Percentiles rank a stretch among this genome's conserved stretches.
Evolutionary conservation across 371 early-diverging fungal species (phyloP).

Genomic region (Nematocida homosporus): DNA sequence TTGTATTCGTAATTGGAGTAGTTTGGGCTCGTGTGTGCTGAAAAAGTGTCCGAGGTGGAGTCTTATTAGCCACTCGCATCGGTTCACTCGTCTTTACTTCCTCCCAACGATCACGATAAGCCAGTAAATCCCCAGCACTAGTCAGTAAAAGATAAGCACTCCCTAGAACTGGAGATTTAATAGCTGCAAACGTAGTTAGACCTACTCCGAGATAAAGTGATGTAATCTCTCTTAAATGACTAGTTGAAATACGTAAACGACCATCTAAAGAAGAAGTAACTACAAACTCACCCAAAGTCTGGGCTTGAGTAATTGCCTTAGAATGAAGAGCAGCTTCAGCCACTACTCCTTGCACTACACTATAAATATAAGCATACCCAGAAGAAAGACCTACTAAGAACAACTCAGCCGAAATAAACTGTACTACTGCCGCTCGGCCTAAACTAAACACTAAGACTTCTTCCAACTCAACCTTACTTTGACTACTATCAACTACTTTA

Average conservation of each 20-base stretch:
- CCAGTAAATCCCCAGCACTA: conserved; percentile 16
- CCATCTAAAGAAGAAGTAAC: conserved; percentile 49
- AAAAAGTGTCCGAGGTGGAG: not conserved
- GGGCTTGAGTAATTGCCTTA: conserved; percentile 19
- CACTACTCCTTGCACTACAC: not conserved
- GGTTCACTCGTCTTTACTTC: not conserved
- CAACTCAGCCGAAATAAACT: not conserved
- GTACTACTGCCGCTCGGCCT: conserved; percentile 16
- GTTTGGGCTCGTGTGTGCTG: not conserved
- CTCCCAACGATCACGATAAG: conserved; percentile 47
- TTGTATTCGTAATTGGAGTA: not conserved
- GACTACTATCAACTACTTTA: not conserved
- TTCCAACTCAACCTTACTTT: not conserved
- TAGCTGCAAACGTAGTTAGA: conserved; percentile 10
- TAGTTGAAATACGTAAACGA: conserved; percentile 29
- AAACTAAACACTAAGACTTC: conserved; percentile 4
- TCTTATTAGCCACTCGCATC: not conserved
- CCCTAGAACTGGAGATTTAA: conserved; percentile 1
- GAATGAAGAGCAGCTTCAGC: conserved; percentile 30
- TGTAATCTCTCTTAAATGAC: conserved; percentile 23
- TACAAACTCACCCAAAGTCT: conserved; percentile 23
- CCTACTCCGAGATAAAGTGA: conserved; percentile 40
- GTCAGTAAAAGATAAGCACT: conserved; percentile 35
- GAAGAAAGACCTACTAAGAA: conserved; percentile 41
- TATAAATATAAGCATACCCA: conserved; percentile 38